Evolutionary conservation across 2,329 filamentous ascomycete species (phyloP), one percentile per base, ranked within the genome.

Genomic region (Penicillium sp.): DNA sequence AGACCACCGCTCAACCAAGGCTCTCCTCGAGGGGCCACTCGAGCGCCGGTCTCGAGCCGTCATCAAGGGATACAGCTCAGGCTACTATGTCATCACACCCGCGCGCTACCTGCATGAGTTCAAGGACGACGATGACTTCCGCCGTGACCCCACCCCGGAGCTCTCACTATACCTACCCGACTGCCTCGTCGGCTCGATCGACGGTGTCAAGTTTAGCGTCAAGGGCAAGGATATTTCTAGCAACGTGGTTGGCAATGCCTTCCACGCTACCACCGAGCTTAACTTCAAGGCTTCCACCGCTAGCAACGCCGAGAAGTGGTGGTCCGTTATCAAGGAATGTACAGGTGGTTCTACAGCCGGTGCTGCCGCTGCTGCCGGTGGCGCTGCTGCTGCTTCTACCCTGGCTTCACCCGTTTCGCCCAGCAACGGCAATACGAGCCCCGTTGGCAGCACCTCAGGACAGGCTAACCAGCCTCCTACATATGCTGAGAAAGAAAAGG

Each of bases 101-200:
- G 84, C 89, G 54, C 91, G 90, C 68, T 99, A 88, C 77, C 78
- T 99, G 55, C 94, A 99, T 77, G 92, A 97, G 75, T 99, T 96
- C 82, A 96, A 96, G 77, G 92, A 95, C 68, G 89, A 90, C 70
- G 93, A 97, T 68, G 82, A 87, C 66, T 82, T 85, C 68, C 77
- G 77, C 54, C 81, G 66, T 42, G 74, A 77, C n/a, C 75, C 75
- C 6, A 81, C 83, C 54, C 93, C 94, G 0, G 93, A 99, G 72
- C 80, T 94, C 40, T 94, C 89, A 14, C 85, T 99, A 63, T 97
- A 93, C 74, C 85, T 99, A 1, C 92, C 94, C 11, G 94, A 99
- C 66, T 95, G 93, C 65, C 75, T 87, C 44, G 84, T 97, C 54
- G 90, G 92, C 55, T 82, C 79, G 22, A 74, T 85, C 27, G 86